Conservation (phyloP, 768 basidiomycete genomes). For the Trametes maxima region DNA sequence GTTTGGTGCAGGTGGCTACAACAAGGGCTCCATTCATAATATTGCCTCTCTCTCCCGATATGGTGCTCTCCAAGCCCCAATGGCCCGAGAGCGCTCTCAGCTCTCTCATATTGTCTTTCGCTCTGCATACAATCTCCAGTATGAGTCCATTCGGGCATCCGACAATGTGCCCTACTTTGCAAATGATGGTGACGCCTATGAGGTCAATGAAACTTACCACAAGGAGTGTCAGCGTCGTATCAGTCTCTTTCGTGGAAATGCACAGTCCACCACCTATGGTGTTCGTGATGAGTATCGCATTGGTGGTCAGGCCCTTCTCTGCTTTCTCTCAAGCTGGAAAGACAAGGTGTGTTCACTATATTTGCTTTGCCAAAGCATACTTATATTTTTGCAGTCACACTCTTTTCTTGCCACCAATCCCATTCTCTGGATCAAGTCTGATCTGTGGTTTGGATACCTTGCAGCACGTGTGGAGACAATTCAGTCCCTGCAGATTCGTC, state of each 20-base stretch:
- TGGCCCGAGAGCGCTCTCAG: slow-evolving; percentile 2
- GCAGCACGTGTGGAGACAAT: too few species aligned
- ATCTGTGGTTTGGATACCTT: too few species aligned
- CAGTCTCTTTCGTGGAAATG: too few species aligned
- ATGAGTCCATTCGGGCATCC: slow-evolving; percentile 8
- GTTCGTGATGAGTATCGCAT: not conserved
- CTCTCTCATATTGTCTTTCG: slow-evolving; percentile 20
- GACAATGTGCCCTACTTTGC: not conserved
- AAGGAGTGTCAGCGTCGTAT: not conserved
- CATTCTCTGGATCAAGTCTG: not conserved
- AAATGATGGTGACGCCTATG: not conserved
- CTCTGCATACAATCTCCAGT: slow-evolving; percentile 26
- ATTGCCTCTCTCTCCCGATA: slow-evolving; percentile 13
- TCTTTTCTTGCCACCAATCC: not conserved
- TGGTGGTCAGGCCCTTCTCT: not conserved
- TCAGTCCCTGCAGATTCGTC: too few species aligned
- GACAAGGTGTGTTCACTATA: too few species aligned
- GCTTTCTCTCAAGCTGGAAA: too few species aligned
- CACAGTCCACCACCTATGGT: not conserved
- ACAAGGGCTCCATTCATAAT: slow-evolving; percentile 12
- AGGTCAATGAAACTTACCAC: not conserved
- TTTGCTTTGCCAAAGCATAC: too few species aligned
- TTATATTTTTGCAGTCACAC: not conserved
- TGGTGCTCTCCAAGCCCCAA: slow-evolving; percentile 25
- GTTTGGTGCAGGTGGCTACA: slow-evolving; percentile 15